Evolutionary conservation across 805 yeast genomes (phyloP).

Genomic region (Yarrowia sp.): DNA sequence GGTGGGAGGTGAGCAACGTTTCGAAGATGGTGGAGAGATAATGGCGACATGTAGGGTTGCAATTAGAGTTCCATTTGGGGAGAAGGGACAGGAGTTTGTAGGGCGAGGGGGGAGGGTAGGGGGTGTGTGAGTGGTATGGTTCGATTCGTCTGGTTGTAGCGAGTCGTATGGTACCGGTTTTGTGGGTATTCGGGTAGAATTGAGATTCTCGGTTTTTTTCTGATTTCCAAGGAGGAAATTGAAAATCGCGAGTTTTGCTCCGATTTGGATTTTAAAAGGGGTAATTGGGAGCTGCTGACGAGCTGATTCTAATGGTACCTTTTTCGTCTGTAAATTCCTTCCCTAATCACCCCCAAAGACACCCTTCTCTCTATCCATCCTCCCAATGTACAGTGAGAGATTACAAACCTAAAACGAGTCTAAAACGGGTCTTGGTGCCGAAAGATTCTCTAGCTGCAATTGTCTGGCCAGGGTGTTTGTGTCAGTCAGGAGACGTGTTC

Average conservation of each 20-base stretch:
- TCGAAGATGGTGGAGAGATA: not conserved
- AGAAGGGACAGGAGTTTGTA: no score
- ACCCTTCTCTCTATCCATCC: not conserved
- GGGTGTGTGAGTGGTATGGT: not conserved
- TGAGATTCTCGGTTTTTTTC: not conserved
- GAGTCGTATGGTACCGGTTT: not conserved
- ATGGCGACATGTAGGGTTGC: not conserved
- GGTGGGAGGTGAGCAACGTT: not conserved
- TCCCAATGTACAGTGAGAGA: constrained; percentile 7
- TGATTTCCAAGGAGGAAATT: not conserved
- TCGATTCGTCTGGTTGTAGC: not conserved
- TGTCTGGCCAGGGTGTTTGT: not conserved
- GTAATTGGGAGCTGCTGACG: no score
- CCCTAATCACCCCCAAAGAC: not conserved
- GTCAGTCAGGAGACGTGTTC: not conserved
- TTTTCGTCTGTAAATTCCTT: not conserved
- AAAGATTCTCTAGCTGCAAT: not conserved
- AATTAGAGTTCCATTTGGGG: not conserved
- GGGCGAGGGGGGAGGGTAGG: not conserved
- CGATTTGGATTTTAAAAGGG: not conserved
- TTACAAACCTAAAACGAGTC: not conserved
- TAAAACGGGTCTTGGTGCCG: not conserved
- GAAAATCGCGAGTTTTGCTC: not conserved
- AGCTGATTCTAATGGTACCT: not conserved
- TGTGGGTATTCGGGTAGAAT: not conserved